These are phyloP conservation scores for Babesia divergens DNA, from an alignment of 169 alveolate genomes.

Conservation along the genomic window DNA sequence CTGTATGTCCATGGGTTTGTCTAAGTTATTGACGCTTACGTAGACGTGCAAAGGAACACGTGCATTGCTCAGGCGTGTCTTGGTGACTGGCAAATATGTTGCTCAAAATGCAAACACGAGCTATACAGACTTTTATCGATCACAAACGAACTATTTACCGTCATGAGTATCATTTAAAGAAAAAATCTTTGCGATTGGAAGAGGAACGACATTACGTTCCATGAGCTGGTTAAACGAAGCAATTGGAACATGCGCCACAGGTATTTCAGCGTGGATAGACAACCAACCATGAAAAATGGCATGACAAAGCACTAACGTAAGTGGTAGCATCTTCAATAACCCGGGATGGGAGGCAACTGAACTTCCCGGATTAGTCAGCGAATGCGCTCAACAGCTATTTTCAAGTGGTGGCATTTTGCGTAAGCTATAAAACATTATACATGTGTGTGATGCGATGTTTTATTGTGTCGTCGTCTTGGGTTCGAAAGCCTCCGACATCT, in stretches of 20 bases:
- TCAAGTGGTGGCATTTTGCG: too few species aligned
- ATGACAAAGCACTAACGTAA: neutral
- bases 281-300: neutral
- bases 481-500: constrained; percentile 16
- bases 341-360: neutral
- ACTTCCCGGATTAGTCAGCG: neutral
- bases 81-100: constrained; percentile 42
- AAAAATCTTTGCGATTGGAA: constrained; percentile 53
- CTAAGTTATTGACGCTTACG: constrained; percentile 20
- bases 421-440: too few species aligned
- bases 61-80: constrained; percentile 55
- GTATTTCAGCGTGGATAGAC: neutral
- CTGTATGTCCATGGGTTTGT: neutral
- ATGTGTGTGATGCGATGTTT: constrained; percentile 10
- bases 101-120: constrained; percentile 48
- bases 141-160: neutral
- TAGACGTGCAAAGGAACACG: constrained; percentile 51
- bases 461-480: constrained; percentile 29
- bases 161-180: constrained; percentile 38
- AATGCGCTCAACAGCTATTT: too few species aligned
- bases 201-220: constrained; percentile 46
- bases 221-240: constrained; percentile 13
- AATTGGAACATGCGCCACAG: neutral
- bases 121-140: neutral
- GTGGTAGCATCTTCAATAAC: neutral